phyloP scores from a whole-genome alignment of 371 early-diverging fungal species.

The Nematocida sp. region DNA sequence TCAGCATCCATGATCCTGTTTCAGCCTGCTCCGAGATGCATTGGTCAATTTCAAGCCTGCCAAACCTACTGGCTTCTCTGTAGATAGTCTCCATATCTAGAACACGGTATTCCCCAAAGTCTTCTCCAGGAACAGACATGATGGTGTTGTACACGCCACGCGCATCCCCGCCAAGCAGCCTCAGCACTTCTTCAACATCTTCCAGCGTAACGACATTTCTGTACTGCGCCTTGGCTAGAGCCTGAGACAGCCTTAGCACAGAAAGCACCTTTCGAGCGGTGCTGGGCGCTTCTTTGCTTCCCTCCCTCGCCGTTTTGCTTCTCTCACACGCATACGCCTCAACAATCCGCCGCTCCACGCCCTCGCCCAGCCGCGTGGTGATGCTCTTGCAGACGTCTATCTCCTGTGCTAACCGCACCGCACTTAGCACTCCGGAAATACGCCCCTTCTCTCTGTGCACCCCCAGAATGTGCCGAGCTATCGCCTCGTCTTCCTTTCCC shows the following conservation, averaged over 20 bases:
- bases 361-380: not conserved
- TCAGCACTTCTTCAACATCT: slow-evolving; percentile 86
- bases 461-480: slow-evolving; percentile 58
- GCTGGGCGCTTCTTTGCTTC: slow-evolving; percentile 57
- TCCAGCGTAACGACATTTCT: slow-evolving; percentile 22
- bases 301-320: slow-evolving; percentile 68
- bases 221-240: slow-evolving; percentile 67
- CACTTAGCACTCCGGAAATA: slow-evolving; percentile 2
- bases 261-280: slow-evolving; percentile 74
- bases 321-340: slow-evolving; percentile 50
- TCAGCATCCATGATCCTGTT: slow-evolving; percentile 55
- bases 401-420: slow-evolving; percentile 25
- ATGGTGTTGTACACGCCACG: slow-evolving; percentile 65
- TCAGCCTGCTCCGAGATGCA: slow-evolving; percentile 54
- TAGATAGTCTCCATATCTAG: slow-evolving; percentile 46
- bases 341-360: slow-evolving; percentile 47
- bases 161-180: slow-evolving; percentile 74
- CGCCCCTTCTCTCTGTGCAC: slow-evolving; percentile 50
- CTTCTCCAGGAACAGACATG: slow-evolving; percentile 44
- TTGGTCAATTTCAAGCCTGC: slow-evolving; percentile 49
- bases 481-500: slow-evolving; percentile 72
- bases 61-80: slow-evolving; percentile 41
- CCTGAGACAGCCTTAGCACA: slow-evolving; percentile 73
- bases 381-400: slow-evolving; percentile 49
- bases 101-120: slow-evolving; percentile 31